A percentile compares a stretch with the other conserved stretches of the same genome.
Evolutionary conservation across 1,284 basidiomycete genomes (phyloP).

Genomic region (Pterulicium gracile): DNA sequence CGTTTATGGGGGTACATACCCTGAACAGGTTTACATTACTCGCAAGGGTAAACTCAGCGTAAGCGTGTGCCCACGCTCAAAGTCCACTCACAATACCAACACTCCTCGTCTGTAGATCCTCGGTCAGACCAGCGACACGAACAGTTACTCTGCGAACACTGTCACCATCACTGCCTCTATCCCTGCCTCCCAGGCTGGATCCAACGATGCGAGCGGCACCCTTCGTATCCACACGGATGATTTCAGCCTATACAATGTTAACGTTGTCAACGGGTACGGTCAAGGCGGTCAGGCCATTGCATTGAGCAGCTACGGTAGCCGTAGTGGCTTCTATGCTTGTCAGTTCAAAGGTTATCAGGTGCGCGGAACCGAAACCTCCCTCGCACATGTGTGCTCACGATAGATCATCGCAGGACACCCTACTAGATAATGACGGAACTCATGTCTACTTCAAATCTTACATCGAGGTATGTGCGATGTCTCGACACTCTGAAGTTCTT

Average conservation of each 20-base stretch:
- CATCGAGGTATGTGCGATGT: constrained; percentile 25
- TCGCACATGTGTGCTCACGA: background rate
- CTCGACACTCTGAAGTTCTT: background rate
- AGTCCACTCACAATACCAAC: too few species aligned
- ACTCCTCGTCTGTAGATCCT: constrained; percentile 23
- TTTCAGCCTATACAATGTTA: constrained; percentile 45
- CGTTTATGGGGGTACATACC: constrained; percentile 44
- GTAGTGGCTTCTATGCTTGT: constrained; percentile 40
- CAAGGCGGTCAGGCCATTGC: constrained; percentile 42
- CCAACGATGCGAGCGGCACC: constrained; percentile 44
- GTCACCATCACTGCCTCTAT: constrained; percentile 33
- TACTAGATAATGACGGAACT: constrained; percentile 33
- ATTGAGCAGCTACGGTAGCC: constrained; percentile 38
- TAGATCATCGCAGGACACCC: constrained; percentile 20
- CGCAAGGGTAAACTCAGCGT: constrained; percentile 33
- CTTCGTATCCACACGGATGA: constrained; percentile 40
- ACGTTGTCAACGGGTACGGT: constrained; percentile 43
- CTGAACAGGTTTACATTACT: constrained; percentile 40
- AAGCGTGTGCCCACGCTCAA: too few species aligned
- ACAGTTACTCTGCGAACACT: constrained; percentile 25
- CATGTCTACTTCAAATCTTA: constrained; percentile 37
- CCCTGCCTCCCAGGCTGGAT: constrained; percentile 31
- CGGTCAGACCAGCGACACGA: constrained; percentile 32
- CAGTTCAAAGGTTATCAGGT: constrained; percentile 43
- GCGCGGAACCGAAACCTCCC: constrained; percentile 11